These are phyloP conservation scores for Metschnikowia lochheadii DNA, from an alignment of 805 yeast genomes.

Conservation along the genomic window DNA sequence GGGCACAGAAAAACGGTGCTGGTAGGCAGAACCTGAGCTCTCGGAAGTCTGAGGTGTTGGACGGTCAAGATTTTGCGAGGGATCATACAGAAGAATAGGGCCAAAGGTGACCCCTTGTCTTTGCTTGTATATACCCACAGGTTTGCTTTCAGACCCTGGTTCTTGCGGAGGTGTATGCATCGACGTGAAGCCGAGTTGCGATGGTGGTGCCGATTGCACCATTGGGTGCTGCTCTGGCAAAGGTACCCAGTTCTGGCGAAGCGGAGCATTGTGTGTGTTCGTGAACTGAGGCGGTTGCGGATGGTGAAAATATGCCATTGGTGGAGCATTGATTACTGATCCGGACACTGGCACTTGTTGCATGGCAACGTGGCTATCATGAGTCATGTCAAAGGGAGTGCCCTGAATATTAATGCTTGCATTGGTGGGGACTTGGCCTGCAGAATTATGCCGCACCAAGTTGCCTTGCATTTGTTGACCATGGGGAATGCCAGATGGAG, in stretches of 20 bases:
- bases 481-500: not conserved
- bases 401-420: not conserved
- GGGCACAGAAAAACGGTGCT: conserved; percentile 24
- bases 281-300: conserved; percentile 1
- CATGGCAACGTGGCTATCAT: not conserved
- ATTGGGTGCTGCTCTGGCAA: conserved; percentile 5
- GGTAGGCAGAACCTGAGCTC: not conserved
- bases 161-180: not conserved
- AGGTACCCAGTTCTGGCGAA: conserved; percentile 3
- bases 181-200: conserved; percentile 16
- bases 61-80: conserved; percentile 24
- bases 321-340: conserved; percentile 1
- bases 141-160: not conserved
- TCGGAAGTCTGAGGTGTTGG: conserved; percentile 10
- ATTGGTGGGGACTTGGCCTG: conserved; percentile 3
- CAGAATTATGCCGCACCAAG: conserved; percentile 2
- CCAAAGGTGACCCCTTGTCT: conserved; percentile 28
- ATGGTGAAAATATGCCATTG: conserved; percentile 4
- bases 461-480: not conserved
- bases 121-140: not conserved
- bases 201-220: conserved; percentile 21
- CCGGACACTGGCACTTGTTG: not conserved
- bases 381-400: not conserved
- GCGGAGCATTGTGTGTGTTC: not conserved
- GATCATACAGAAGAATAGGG: conserved; percentile 40